phyloP scores from a whole-genome alignment of 257 asterid species.

The Linderniella brevidens region DNA sequence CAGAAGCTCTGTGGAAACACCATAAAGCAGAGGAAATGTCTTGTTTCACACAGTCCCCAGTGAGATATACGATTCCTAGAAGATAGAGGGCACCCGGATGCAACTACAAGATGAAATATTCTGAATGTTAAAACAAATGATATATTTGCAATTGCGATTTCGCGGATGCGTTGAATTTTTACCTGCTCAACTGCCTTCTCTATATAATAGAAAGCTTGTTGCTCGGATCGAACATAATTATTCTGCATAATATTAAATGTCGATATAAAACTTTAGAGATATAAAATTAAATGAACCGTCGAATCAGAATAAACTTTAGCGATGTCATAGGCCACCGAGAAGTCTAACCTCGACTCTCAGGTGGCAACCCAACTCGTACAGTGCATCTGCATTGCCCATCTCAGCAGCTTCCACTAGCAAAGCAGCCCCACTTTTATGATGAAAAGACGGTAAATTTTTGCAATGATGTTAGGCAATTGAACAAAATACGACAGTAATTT shows the following conservation, averaged over 20 bases:
- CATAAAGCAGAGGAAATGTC: constrained; percentile 78
- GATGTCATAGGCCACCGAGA: constrained; percentile 7
- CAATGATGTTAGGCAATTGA: constrained; percentile 5
- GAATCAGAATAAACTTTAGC: constrained; percentile 3
- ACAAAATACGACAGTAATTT: background rate
- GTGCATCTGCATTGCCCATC: constrained; percentile 96
- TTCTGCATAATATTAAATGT: constrained; percentile 34
- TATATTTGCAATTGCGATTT: background rate
- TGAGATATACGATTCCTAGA: constrained; percentile 74
- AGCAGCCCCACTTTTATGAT: constrained; percentile 68
- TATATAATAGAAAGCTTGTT: constrained; percentile 72
- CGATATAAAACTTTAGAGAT: background rate
- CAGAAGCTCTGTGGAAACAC: constrained; percentile 95
- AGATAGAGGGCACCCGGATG: constrained; percentile 95
- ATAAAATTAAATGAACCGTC: too few species aligned
- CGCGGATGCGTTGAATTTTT: constrained; percentile 5
- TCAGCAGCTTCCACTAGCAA: constrained; percentile 96
- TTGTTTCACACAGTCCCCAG: constrained; percentile 86
- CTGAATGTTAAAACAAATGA: constrained; percentile 10
- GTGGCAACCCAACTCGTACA: constrained; percentile 67
- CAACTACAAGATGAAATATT: constrained; percentile 30
- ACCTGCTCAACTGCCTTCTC: constrained; percentile 94
- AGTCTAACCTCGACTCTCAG: constrained; percentile 69
- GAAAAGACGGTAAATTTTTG: constrained; percentile 10
- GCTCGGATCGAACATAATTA: constrained; percentile 68